Conservation (phyloP, 2,329 filamentous ascomycete genomes). For the Penicillium palitans region DNA sequence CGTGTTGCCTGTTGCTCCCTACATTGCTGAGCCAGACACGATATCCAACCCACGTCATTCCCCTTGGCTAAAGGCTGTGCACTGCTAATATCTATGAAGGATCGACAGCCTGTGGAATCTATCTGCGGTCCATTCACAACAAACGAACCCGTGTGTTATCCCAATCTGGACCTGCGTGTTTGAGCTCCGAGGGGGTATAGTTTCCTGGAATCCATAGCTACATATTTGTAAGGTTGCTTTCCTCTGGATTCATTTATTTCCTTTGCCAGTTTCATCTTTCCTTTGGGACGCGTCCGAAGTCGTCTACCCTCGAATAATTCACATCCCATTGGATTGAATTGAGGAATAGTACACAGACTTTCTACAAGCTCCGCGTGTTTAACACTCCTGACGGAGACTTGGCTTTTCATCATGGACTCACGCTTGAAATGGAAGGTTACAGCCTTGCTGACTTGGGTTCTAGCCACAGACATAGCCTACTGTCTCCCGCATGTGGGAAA, state of each 20-base stretch:
- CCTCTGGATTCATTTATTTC: not conserved
- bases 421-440: slow-evolving; percentile 26
- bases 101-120: slow-evolving; percentile 22
- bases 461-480: slow-evolving; percentile 31
- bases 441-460: slow-evolving; percentile 39
- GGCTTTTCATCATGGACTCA: slow-evolving; percentile 21
- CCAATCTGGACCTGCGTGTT: slow-evolving; percentile 4
- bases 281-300: slow-evolving; percentile 1
- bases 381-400: not conserved
- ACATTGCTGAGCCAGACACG: slow-evolving; percentile 22
- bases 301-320: slow-evolving; percentile 7
- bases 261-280: slow-evolving; percentile 3
- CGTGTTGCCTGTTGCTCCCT: slow-evolving; percentile 17
- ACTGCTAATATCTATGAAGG: slow-evolving; percentile 14
- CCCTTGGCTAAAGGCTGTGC: not conserved
- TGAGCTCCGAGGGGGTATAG: not conserved
- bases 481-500: slow-evolving; percentile 26
- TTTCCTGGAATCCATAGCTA: slow-evolving; percentile 13
- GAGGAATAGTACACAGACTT: slow-evolving; percentile 4
- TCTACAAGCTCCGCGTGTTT: not conserved
- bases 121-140: slow-evolving; percentile 16
- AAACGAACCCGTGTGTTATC: slow-evolving; percentile 13
- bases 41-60: not conserved
- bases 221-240: slow-evolving; percentile 21
- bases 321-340: slow-evolving; percentile 11